Evolutionary conservation across 176 grass and related monocot genomes (phyloP).

Genomic region (Elymus sibiricus): DNA sequence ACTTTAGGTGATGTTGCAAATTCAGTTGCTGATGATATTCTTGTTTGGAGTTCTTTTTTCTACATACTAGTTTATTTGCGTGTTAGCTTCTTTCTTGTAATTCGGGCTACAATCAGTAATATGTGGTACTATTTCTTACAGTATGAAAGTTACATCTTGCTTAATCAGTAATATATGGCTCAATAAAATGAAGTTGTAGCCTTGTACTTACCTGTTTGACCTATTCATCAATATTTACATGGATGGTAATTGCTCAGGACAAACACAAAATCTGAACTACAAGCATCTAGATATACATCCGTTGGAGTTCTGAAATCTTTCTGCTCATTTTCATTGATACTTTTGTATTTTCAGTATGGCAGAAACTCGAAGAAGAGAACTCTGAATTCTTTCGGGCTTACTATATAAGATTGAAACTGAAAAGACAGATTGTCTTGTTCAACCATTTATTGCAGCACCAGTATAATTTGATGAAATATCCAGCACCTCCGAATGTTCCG

Average conservation of each 20-base stretch:
- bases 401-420: slow-evolving; percentile 96
- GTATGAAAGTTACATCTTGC: neutral
- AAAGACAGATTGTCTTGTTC: slow-evolving; percentile 92
- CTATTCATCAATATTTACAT: neutral
- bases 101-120: neutral
- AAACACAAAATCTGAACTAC: neutral
- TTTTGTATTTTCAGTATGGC: slow-evolving; percentile 80
- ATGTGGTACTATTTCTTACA: neutral
- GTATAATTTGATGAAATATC: slow-evolving; percentile 92
- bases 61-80: slow-evolving; percentile 1
- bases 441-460: slow-evolving; percentile 93
- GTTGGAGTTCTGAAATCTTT: neutral
- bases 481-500: slow-evolving; percentile 62
- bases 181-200: neutral
- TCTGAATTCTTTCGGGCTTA: slow-evolving; percentile 94
- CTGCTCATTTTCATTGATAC: slow-evolving; percentile 24
- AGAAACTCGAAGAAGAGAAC: slow-evolving; percentile 99
- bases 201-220: slow-evolving; percentile 1
- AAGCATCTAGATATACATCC: neutral
- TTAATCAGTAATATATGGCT: too few relatives aligned
- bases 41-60: neutral
- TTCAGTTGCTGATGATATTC: neutral
- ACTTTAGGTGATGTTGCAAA: slow-evolving; percentile 62
- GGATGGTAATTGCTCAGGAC: neutral
- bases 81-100: neutral